phyloP scores from a whole-genome alignment of 148 eudicot species.

The Arctostaphylos glauca region DNA sequence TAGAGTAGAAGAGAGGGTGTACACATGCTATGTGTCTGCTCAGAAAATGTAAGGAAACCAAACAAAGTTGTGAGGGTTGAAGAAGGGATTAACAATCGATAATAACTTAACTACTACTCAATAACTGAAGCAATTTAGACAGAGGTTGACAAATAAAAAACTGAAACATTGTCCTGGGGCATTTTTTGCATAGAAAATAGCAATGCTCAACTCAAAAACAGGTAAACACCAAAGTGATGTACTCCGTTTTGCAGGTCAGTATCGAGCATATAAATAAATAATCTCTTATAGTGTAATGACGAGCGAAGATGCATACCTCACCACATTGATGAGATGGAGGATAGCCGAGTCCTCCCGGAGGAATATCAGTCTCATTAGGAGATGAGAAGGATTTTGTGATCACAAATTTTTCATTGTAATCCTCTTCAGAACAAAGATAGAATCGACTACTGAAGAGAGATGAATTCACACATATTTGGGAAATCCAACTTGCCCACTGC shows the following conservation, averaged over 20 bases:
- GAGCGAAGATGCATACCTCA: slow-evolving; percentile 39
- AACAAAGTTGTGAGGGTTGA: background rate
- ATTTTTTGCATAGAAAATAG: background rate
- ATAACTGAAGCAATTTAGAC: background rate
- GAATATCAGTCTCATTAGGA: slow-evolving; percentile 50
- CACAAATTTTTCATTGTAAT: slow-evolving; percentile 41
- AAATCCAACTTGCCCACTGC: slow-evolving; percentile 88
- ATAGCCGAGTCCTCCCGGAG: slow-evolving; percentile 49
- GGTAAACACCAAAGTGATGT: background rate
- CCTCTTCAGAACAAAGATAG: slow-evolving; percentile 76
- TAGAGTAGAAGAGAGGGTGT: background rate
- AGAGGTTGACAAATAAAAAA: background rate
- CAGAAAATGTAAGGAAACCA: background rate
- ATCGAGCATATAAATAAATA: background rate
- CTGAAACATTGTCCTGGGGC: background rate
- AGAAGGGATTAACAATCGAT: background rate
- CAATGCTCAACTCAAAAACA: background rate
- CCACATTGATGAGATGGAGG: slow-evolving; percentile 54
- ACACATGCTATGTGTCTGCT: background rate
- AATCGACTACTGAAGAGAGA: slow-evolving; percentile 82
- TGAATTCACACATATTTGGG: slow-evolving; percentile 86
- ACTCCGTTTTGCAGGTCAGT: background rate
- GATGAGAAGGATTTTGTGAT: slow-evolving; percentile 30
- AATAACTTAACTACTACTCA: background rate
- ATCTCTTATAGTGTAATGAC: background rate